These are phyloP conservation scores for Tarenaya hassleriana DNA, from an alignment of 345 rosid genomes.

Conservation along the genomic window DNA sequence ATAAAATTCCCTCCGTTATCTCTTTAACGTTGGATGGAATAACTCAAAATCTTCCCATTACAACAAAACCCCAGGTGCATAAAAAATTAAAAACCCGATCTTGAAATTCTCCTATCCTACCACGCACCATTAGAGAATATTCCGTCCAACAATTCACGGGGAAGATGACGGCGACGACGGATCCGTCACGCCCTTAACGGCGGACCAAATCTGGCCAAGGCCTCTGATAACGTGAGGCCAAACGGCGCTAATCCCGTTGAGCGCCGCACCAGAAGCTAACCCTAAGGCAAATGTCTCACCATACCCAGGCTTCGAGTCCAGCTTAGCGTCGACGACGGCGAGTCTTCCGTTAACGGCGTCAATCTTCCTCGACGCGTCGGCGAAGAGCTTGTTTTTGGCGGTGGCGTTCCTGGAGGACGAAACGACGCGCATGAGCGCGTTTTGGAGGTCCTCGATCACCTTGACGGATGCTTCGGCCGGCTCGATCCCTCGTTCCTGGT, in stretches of 20 bases:
- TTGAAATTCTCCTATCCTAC: no score
- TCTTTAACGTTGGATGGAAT: no score
- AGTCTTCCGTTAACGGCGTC: conserved; percentile 51
- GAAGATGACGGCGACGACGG: conserved; percentile 21
- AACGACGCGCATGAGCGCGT: conserved; percentile 46
- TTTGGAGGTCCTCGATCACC: conserved; percentile 85
- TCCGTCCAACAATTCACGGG: conserved; percentile 18
- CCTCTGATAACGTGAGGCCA: conserved; percentile 58
- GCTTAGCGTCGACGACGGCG: conserved; percentile 66
- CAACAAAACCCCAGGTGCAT: no score
- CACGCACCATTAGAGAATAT: no score
- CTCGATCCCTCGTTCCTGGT: conserved; percentile 65
- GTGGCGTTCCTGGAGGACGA: conserved; percentile 40
- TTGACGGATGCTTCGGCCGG: conserved; percentile 66
- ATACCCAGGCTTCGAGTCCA: conserved; percentile 80
- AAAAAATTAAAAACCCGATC: no score
- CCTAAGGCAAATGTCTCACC: conserved; percentile 54
- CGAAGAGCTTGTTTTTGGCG: conserved; percentile 37
- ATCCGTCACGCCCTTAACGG: conserved; percentile 48
- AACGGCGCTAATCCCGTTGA: conserved; percentile 40
- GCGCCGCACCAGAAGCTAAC: conserved; percentile 63
- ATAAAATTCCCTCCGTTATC: no score
- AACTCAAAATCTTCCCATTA: no score
- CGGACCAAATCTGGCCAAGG: conserved; percentile 56
- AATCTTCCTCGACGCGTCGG: conserved; percentile 49